Evolutionary conservation across 169 alveolate genomes (phyloP), one percentile per base, ranked within the genome.

Genomic region (Babesia ovis): DNA sequence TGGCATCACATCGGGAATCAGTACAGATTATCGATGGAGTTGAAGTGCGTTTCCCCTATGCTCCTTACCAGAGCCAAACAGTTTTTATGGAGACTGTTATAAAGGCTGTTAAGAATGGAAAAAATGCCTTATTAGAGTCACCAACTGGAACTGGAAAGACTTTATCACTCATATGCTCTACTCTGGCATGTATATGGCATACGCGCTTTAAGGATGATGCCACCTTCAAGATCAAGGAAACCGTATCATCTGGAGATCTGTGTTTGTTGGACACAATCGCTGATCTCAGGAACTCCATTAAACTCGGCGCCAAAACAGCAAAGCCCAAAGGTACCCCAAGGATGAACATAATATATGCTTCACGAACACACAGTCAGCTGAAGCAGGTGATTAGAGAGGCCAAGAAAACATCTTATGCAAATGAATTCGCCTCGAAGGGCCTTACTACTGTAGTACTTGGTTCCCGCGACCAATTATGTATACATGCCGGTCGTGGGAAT

Each of bases 61-160:
- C 84, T 20, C 96, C 97, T 1, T 95, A 95, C 85, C 69, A 81
- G 22, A 68, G 92, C 72, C 94, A 95, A 79, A 68, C 56, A 66
- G 67, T 85, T 31, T 90, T 89, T 58, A 92, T 92, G 94, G 71
- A 85, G 77, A 68, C 86, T 34, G 95, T 95, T 9, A 84, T 92
- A 3, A 84, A 91, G 77, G 80, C 95, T 37, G 77, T 92, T 16
- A 66, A 84, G 61, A 56, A 82, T 41, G 85, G 85, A 16, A 59
- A 92, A 43, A 93, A 95, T 75, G 99, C 97, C 20, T 91, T 95
- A 46, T 75, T 97, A 22, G 98, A 96, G 85, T 93, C 98, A 1
- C 99, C 99, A 5, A 97, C 99, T 6, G 99, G 99, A 14, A 97
- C 99, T 27, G 99, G 99, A 3, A 97, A 97, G 76, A 95, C 98